Conservation (phyloP, 345 rosid species). For the Populus euphratica region DNA sequence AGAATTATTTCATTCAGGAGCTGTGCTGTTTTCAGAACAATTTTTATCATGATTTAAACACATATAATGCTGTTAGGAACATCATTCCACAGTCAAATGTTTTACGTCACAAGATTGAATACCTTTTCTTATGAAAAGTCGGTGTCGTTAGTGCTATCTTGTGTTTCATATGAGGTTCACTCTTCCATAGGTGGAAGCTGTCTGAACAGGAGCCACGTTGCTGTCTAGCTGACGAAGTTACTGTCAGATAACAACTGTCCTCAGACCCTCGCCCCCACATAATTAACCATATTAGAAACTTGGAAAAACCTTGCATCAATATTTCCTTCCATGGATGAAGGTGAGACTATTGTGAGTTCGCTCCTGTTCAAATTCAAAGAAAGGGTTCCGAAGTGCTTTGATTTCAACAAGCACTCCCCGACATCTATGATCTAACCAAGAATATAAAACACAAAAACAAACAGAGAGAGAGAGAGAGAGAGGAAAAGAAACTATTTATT, state of each 20-base stretch:
- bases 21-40: not conserved
- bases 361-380: not conserved
- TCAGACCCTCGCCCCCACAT: not conserved
- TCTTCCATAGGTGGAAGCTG: not conserved
- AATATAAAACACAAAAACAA: too few species aligned
- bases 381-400: not conserved
- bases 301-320: not conserved
- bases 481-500: too few species aligned
- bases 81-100: not conserved
- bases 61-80: not conserved
- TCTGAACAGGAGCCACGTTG: not conserved
- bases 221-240: not conserved
- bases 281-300: not conserved
- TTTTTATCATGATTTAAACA: not conserved
- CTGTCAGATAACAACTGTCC: not conserved
- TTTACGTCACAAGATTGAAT: not conserved
- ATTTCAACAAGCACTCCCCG: too few species aligned
- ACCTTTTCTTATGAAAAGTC: not conserved
- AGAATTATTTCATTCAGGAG: too few species aligned
- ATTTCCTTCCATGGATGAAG: not conserved
- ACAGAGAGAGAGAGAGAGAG: too few species aligned
- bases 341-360: not conserved
- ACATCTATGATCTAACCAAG: too few species aligned
- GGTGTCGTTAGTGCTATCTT: not conserved
- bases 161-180: not conserved